Evolutionary conservation across 768 basidiomycete species (phyloP).

Genomic region (Tricholoma terreum): DNA sequence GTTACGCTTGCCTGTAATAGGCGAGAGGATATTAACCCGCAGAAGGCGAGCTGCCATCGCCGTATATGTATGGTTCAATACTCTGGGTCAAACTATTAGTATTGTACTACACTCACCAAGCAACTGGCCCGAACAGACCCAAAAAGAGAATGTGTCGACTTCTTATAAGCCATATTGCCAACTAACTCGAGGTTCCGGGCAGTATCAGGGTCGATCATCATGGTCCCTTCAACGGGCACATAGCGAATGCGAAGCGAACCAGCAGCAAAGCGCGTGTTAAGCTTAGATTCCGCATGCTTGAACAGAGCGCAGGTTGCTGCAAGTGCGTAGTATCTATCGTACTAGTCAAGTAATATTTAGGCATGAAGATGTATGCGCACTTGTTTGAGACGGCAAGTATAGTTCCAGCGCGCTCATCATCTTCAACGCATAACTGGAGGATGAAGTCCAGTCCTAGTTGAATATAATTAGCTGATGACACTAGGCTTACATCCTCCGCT

Average conservation of each 20-base stretch:
- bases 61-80: constrained; percentile 80
- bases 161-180: constrained; percentile 64
- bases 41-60: constrained; percentile 87
- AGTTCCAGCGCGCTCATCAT: constrained; percentile 78
- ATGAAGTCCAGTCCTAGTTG: constrained; percentile 73
- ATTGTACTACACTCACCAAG: neutral
- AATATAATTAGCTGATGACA: constrained; percentile 1
- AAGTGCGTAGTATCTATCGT: constrained; percentile 77
- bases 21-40: constrained; percentile 77
- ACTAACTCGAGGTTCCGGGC: constrained; percentile 88
- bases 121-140: constrained; percentile 49
- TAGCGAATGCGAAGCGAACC: constrained; percentile 74
- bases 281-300: constrained; percentile 70
- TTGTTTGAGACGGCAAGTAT: constrained; percentile 79
- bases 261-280: constrained; percentile 69
- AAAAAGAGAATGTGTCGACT: constrained; percentile 72
- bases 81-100: constrained; percentile 32
- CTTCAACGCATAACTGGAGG: constrained; percentile 71
- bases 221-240: constrained; percentile 81
- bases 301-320: constrained; percentile 85
- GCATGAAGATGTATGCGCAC: constrained; percentile 41
- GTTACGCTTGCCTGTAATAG: constrained; percentile 56
- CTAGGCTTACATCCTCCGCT: neutral
- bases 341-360: neutral
- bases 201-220: constrained; percentile 92